These are phyloP conservation scores for Penicillium capsulatum DNA, from an alignment of 2,329 filamentous ascomycete species.

Conservation along the genomic window DNA sequence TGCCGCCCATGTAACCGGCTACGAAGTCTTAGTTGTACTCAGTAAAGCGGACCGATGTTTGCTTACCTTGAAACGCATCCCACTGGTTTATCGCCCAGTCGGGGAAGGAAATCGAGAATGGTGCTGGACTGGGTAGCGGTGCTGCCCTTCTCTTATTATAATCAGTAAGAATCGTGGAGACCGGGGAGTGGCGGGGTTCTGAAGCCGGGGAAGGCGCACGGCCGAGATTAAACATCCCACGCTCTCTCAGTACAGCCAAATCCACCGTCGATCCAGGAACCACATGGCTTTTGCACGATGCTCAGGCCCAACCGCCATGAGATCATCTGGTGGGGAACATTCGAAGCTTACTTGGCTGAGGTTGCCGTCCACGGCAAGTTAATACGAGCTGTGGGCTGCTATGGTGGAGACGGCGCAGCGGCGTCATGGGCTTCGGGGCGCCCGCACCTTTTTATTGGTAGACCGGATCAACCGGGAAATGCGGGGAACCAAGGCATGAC, in stretches of 20 bases:
- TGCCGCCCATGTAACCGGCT: slow-evolving; percentile 12
- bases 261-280: slow-evolving; percentile 13
- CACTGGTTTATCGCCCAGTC: slow-evolving; percentile 6
- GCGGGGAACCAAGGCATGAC: not conserved
- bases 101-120: too few species aligned
- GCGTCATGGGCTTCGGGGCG: too few species aligned
- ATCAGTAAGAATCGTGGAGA: not conserved
- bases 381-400: slow-evolving; percentile 4
- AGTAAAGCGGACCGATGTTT: too few species aligned
- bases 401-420: not conserved
- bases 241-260: slow-evolving; percentile 1
- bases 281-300: slow-evolving; percentile 3
- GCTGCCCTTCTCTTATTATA: too few species aligned
- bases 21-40: slow-evolving; percentile 1
- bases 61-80: slow-evolving; percentile 21
- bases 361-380: slow-evolving; percentile 2
- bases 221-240: slow-evolving; percentile 2
- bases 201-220: not conserved
- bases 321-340: slow-evolving; percentile 11
- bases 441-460: not conserved
- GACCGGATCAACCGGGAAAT: slow-evolving; percentile 1
- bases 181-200: not conserved
- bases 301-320: slow-evolving; percentile 4
- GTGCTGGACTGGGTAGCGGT: too few species aligned
- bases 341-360: slow-evolving; percentile 5